These are phyloP conservation scores for Rickenella mellea DNA, from an alignment of 768 basidiomycete genomes.

Conservation along the genomic window DNA sequence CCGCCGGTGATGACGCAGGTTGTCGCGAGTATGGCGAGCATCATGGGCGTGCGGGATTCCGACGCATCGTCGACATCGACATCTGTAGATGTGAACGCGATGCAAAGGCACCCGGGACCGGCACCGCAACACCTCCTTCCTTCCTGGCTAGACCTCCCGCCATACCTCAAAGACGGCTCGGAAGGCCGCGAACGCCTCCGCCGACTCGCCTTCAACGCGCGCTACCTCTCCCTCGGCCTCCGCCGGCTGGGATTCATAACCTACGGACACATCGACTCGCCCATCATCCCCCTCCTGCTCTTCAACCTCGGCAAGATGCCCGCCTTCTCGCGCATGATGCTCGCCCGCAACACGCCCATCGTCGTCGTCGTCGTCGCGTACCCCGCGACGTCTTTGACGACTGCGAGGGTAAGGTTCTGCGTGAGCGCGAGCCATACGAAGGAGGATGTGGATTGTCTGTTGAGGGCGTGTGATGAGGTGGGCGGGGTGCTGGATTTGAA, in stretches of 20 bases:
- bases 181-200: constrained; percentile 79
- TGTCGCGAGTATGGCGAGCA: constrained; percentile 87
- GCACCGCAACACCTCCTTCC: constrained; percentile 60
- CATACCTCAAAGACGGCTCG: constrained; percentile 63
- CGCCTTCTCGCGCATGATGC: constrained; percentile 86
- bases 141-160: constrained; percentile 69
- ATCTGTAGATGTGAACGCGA: constrained; percentile 28
- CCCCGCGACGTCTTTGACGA: constrained; percentile 83
- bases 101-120: constrained; percentile 58
- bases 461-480: constrained; percentile 85
- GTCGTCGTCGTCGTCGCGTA: constrained; percentile 87
- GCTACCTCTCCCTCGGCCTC: constrained; percentile 82
- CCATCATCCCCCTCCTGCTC: constrained; percentile 86
- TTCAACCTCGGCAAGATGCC: constrained; percentile 94
- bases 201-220: constrained; percentile 89
- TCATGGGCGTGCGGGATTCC: constrained; percentile 72
- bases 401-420: constrained; percentile 87
- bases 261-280: constrained; percentile 84
- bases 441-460: constrained; percentile 82
- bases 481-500: constrained; percentile 88
- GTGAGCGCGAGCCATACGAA: constrained; percentile 94
- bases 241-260: constrained; percentile 94
- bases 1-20: constrained; percentile 90
- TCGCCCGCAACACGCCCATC: constrained; percentile 62
- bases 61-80: constrained; percentile 22